A percentile compares a stretch with the other conserved stretches of the same genome.
phyloP scores from a whole-genome alignment of 2,329 filamentous ascomycete genomes.

The Penicillium sclerotigenum region DNA sequence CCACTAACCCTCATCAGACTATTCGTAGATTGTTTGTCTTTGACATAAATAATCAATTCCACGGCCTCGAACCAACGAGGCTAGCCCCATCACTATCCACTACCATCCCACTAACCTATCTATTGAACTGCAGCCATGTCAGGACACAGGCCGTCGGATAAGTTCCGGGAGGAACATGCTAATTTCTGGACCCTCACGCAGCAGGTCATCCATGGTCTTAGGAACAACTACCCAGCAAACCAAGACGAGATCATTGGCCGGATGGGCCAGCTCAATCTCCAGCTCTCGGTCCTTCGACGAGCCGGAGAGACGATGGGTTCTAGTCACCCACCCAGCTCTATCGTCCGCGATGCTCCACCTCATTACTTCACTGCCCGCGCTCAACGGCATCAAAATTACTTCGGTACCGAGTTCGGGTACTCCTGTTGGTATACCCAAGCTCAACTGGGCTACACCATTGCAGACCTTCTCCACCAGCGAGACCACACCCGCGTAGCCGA shows the following conservation, averaged over 20 bases:
- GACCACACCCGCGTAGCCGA: neutral
- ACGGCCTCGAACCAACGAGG: neutral
- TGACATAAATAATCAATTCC: neutral
- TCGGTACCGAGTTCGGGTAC: neutral
- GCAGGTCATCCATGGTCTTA: neutral
- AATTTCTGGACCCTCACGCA: neutral
- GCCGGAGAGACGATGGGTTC: neutral
- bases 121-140: neutral
- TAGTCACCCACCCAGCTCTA: neutral
- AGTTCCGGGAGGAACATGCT: neutral
- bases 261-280: neutral
- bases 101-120: neutral
- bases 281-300: neutral
- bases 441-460: neutral
- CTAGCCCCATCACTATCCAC: neutral
- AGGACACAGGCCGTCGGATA: neutral
- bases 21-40: neutral
- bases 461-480: neutral
- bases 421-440: conserved; percentile 4
- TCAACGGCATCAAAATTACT: conserved; percentile 2
- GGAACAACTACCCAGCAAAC: neutral
- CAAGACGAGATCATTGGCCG: neutral
- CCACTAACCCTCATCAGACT: neutral
- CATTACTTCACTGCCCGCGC: neutral
- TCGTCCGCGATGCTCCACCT: neutral